These are phyloP conservation scores for Murraya paniculata DNA, from an alignment of 345 rosid genomes.

Conservation along the genomic window DNA sequence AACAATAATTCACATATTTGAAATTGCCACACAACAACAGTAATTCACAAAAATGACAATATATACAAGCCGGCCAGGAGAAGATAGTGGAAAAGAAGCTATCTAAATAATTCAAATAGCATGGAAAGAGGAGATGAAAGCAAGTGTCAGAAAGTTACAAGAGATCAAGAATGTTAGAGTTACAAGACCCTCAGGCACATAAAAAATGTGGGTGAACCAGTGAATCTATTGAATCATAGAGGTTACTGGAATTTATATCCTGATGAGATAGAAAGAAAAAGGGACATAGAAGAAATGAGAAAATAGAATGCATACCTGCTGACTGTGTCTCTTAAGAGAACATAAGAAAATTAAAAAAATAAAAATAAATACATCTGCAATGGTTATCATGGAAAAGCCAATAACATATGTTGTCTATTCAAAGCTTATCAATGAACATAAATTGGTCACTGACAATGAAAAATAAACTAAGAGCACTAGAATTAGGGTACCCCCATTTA, in stretches of 20 bases:
- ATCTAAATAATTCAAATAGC: not conserved
- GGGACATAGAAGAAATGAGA: no score
- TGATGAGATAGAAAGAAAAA: not conserved
- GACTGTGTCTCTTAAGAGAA: not conserved
- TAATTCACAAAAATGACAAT: not conserved
- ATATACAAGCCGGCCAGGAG: not conserved
- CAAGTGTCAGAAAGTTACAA: not conserved
- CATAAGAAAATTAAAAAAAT: not conserved
- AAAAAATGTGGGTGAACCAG: not conserved
- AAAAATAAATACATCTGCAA: not conserved
- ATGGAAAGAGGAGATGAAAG: not conserved
- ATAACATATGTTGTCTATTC: not conserved
- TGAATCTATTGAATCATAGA: not conserved
- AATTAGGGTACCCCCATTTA: not conserved
- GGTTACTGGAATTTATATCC: not conserved
- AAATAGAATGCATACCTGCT: not conserved
- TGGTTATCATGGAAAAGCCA: not conserved
- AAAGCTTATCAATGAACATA: not conserved
- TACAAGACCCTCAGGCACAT: not conserved
- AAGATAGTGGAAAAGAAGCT: not conserved
- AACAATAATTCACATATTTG: not conserved
- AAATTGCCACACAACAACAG: not conserved
- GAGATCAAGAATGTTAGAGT: not conserved
- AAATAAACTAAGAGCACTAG: not conserved
- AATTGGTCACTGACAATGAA: not conserved